Evolutionary conservation across 1,139 yeast species (phyloP).

Genomic region (Candida mesenterica): DNA sequence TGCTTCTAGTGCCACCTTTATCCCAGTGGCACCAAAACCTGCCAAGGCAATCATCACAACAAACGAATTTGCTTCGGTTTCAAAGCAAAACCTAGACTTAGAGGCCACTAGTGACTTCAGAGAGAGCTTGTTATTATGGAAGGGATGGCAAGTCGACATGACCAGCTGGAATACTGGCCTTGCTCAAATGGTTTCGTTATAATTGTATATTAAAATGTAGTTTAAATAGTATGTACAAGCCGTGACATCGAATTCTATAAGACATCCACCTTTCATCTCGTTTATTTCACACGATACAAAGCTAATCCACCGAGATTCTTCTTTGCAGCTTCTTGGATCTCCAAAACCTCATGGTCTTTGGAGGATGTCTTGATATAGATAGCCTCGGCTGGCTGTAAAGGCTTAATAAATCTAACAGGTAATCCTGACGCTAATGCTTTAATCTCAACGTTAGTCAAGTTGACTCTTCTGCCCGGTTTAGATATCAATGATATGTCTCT

Average conservation of each 20-base stretch:
- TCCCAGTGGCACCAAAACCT: constrained; percentile 17
- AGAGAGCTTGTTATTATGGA: constrained; percentile 59
- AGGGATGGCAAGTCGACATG: constrained; percentile 87
- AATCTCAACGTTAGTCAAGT: constrained; percentile 62
- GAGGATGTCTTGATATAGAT: constrained; percentile 59
- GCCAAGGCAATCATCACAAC: constrained; percentile 37
- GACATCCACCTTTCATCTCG: background rate
- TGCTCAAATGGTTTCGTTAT: constrained; percentile 28
- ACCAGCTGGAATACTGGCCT: constrained; percentile 57
- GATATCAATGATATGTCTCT: constrained; percentile 71
- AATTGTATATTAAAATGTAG: constrained; percentile 3
- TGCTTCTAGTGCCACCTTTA: constrained; percentile 7
- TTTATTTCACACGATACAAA: constrained; percentile 65
- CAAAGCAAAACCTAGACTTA: constrained; percentile 27
- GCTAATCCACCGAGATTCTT: constrained; percentile 74
- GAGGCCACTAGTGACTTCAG: constrained; percentile 36
- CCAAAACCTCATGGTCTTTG: constrained; percentile 53
- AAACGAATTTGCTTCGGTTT: constrained; percentile 34
- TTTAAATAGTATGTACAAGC: background rate
- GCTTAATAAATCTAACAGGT: constrained; percentile 70
- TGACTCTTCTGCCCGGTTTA: constrained; percentile 79
- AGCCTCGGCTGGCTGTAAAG: constrained; percentile 88
- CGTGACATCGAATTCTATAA: no score
- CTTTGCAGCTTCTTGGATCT: constrained; percentile 81
- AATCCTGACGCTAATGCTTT: constrained; percentile 74